These are phyloP conservation scores for Penicillium brasilianum DNA, from an alignment of 2,329 filamentous ascomycete genomes.

Conservation along the genomic window DNA sequence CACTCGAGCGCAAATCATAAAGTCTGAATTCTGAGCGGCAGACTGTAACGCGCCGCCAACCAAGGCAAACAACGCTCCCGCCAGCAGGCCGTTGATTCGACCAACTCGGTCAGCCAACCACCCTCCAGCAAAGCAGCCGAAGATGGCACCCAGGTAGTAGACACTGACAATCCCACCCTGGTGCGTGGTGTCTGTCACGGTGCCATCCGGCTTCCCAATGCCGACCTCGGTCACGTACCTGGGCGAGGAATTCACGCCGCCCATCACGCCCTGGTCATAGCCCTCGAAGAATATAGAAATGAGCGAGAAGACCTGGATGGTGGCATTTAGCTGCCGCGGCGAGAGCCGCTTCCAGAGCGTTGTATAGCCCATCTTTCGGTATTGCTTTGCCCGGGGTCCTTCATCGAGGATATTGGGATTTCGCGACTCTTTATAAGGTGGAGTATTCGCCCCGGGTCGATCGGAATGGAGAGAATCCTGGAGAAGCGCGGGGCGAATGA, in stretches of 20 bases:
- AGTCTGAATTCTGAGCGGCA: conserved; percentile 51
- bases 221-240: conserved; percentile 48
- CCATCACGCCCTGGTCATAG: conserved; percentile 62
- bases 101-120: conserved; percentile 60
- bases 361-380: conserved; percentile 50
- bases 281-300: conserved; percentile 49
- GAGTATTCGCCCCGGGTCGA: too few species aligned
- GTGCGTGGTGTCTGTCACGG: conserved; percentile 55
- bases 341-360: conserved; percentile 52
- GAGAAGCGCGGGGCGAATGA: too few species aligned
- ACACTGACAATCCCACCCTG: conserved; percentile 60
- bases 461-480: too few species aligned
- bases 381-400: too few species aligned
- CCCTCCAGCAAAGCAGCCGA: conserved; percentile 57
- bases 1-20: conserved; percentile 57
- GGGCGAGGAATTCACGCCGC: conserved; percentile 53
- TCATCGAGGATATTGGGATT: too few species aligned
- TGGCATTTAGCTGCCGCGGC: conserved; percentile 49
- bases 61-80: conserved; percentile 55
- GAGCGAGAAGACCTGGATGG: conserved; percentile 41
- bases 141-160: conserved; percentile 59
- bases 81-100: conserved; percentile 58
- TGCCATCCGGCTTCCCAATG: conserved; percentile 53
- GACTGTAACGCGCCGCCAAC: conserved; percentile 57
- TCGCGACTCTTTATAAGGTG: too few species aligned